A percentile compares a stretch with the other conserved stretches of the same genome.
phyloP scores from a whole-genome alignment of 1,139 yeast genomes.

The Yamadazyma epiphylla region DNA sequence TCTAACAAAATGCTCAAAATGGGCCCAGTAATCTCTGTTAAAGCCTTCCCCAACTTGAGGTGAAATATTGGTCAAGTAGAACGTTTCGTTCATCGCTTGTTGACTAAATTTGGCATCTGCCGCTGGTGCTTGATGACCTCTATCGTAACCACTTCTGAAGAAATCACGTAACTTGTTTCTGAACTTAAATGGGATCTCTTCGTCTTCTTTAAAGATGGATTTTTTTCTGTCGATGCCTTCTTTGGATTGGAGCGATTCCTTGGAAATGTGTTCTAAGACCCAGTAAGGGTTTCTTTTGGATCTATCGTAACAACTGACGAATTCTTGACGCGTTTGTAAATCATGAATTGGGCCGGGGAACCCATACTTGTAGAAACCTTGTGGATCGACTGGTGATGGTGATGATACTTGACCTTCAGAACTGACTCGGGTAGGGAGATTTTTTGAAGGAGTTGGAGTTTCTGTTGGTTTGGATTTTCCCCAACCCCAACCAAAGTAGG shows the following conservation, averaged over 20 bases:
- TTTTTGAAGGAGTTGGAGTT: constrained; percentile 8
- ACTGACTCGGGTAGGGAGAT: constrained; percentile 14
- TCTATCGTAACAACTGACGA: constrained; percentile 82
- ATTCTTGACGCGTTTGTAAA: constrained; percentile 67
- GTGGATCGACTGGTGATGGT: constrained; percentile 54
- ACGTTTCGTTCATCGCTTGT: constrained; percentile 92
- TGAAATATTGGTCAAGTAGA: constrained; percentile 81
- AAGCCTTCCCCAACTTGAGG: constrained; percentile 99
- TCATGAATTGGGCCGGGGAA: constrained; percentile 95
- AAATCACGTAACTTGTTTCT: constrained; percentile 78
- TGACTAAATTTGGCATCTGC: constrained; percentile 93
- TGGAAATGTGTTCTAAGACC: constrained; percentile 86
- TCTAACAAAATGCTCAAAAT: constrained; percentile 85
- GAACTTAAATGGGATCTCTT: constrained; percentile 70
- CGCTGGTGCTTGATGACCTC: constrained; percentile 98
- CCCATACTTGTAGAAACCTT: constrained; percentile 81
- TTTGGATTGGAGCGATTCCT: constrained; percentile 52
- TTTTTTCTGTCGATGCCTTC: constrained; percentile 70
- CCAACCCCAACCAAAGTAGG: constrained; percentile 38
- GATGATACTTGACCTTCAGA: constrained; percentile 14
- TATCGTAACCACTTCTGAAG: constrained; percentile 91
- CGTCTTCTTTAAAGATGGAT: constrained; percentile 85
- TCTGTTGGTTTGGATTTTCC: constrained; percentile 18
- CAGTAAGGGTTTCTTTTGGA: constrained; percentile 84
- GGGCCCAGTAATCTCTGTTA: constrained; percentile 96